These are phyloP conservation scores for Penicillium diatomitis DNA, from an alignment of 495 filamentous ascomycete genomes.

Conservation along the genomic window DNA sequence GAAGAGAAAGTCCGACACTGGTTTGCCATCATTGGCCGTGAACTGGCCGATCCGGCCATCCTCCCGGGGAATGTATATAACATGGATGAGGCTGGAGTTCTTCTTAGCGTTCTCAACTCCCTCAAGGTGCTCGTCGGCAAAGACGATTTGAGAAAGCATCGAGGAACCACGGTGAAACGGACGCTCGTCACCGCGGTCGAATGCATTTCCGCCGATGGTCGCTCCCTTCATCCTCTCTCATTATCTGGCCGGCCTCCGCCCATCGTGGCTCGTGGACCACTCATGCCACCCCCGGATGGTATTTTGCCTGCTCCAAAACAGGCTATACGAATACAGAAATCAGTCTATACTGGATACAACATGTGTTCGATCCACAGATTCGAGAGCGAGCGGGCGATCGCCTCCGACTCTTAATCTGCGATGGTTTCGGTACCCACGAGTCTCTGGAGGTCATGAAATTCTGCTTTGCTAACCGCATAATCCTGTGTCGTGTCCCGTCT, in stretches of 20 bases:
- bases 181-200: slow-evolving; percentile 20
- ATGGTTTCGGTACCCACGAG: slow-evolving; percentile 20
- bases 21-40: slow-evolving; percentile 14
- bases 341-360: slow-evolving; percentile 25
- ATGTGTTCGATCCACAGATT: slow-evolving; percentile 25
- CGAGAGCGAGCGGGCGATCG: slow-evolving; percentile 11
- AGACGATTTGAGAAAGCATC: slow-evolving; percentile 23
- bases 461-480: slow-evolving; percentile 23
- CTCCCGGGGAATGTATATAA: slow-evolving; percentile 20
- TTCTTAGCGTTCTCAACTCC: slow-evolving; percentile 26
- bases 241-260: slow-evolving; percentile 35
- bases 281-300: slow-evolving; percentile 21
- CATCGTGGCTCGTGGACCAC: slow-evolving; percentile 18
- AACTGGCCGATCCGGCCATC: slow-evolving; percentile 9
- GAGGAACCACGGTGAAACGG: slow-evolving; percentile 17
- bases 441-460: slow-evolving; percentile 19
- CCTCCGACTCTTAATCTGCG: slow-evolving; percentile 17
- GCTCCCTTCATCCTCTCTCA: slow-evolving; percentile 18
- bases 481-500: slow-evolving; percentile 20
- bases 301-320: slow-evolving; percentile 18
- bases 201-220: slow-evolving; percentile 22
- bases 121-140: slow-evolving; percentile 29
- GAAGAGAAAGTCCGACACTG: slow-evolving; percentile 28
- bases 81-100: slow-evolving; percentile 25
- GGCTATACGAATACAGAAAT: slow-evolving; percentile 25